phyloP scores from a whole-genome alignment of 2,329 filamentous ascomycete species.

The Cladosporium phlei region DNA sequence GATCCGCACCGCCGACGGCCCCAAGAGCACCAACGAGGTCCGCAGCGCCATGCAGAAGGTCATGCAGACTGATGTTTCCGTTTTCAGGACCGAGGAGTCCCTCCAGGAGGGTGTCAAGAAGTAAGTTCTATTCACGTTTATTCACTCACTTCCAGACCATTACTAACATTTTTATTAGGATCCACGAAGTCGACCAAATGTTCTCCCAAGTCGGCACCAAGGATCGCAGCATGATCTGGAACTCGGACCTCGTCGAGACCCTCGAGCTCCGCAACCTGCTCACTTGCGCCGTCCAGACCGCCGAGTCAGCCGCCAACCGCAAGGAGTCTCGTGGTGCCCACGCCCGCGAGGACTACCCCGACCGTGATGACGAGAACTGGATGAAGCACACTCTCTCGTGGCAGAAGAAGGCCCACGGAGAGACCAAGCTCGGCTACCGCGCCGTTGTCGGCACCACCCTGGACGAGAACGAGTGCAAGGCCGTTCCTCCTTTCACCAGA shows the following conservation, averaged over 20 bases:
- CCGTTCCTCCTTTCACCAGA: conserved; percentile 94
- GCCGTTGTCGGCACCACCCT: conserved; percentile 76
- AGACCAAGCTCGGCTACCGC: conserved; percentile 82
- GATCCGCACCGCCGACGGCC: conserved; percentile 75
- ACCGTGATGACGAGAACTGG: conserved; percentile 93
- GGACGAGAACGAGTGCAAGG: conserved; percentile 93
- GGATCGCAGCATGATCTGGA: conserved; percentile 99
- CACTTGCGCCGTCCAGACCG: conserved; percentile 95
- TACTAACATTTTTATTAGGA: conserved; percentile 39
- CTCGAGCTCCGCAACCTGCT: conserved; percentile 91
- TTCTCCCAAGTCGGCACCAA: conserved; percentile 87
- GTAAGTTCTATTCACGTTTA: conserved; percentile 21
- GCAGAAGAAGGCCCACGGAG: conserved; percentile 87
- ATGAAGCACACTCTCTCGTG: conserved; percentile 99
- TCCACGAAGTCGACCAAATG: conserved; percentile 73
- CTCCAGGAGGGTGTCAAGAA: conserved; percentile 88
- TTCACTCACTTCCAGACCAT: neutral
- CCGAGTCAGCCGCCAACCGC: conserved; percentile 80
- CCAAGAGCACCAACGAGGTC: conserved; percentile 83
- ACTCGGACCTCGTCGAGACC: conserved; percentile 93
- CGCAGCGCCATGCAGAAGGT: conserved; percentile 92
- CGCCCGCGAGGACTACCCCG: conserved; percentile 92
- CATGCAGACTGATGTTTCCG: conserved; percentile 95
- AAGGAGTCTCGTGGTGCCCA: conserved; percentile 98
- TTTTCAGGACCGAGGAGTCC: conserved; percentile 91